These are phyloP conservation scores for Pichia nanzhaoensis DNA, from an alignment of 805 yeast genomes.

Conservation along the genomic window DNA sequence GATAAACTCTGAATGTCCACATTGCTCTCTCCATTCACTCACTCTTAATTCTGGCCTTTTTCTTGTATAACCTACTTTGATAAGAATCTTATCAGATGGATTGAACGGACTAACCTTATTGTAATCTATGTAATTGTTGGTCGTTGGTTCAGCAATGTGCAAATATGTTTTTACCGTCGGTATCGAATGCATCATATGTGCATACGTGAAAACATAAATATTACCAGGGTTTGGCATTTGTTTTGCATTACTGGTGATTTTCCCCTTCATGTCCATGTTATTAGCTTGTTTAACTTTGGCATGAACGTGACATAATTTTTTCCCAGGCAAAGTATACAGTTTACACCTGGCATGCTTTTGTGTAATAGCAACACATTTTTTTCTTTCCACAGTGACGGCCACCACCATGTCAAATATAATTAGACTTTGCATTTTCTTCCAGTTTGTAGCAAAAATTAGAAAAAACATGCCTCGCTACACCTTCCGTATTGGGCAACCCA, in stretches of 20 bases:
- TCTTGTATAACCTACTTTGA: slow-evolving; percentile 51
- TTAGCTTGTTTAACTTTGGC: not conserved
- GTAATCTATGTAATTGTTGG: slow-evolving; percentile 9
- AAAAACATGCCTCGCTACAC: not conserved
- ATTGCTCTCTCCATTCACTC: slow-evolving; percentile 46
- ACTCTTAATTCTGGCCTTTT: slow-evolving; percentile 37
- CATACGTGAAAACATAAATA: slow-evolving; percentile 46
- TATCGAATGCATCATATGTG: slow-evolving; percentile 29
- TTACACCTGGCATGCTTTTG: slow-evolving; percentile 6
- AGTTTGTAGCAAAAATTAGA: not conserved
- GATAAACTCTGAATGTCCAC: slow-evolving; percentile 38
- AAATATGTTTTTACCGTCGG: slow-evolving; percentile 33
- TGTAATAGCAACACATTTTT: slow-evolving; percentile 6
- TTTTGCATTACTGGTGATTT: too few species aligned
- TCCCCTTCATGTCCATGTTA: not conserved
- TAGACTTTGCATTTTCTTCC: not conserved
- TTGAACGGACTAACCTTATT: slow-evolving; percentile 32
- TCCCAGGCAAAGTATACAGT: slow-evolving; percentile 4
- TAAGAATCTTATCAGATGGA: slow-evolving; percentile 33
- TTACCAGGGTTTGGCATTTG: slow-evolving; percentile 29
- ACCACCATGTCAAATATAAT: not conserved
- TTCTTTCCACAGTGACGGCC: not conserved
- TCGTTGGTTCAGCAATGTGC: slow-evolving; percentile 29
- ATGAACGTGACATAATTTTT: slow-evolving; percentile 9
- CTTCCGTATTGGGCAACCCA: not conserved